phyloP scores from a whole-genome alignment of 805 yeast genomes.

The Saccharomycopsis fermentans region DNA sequence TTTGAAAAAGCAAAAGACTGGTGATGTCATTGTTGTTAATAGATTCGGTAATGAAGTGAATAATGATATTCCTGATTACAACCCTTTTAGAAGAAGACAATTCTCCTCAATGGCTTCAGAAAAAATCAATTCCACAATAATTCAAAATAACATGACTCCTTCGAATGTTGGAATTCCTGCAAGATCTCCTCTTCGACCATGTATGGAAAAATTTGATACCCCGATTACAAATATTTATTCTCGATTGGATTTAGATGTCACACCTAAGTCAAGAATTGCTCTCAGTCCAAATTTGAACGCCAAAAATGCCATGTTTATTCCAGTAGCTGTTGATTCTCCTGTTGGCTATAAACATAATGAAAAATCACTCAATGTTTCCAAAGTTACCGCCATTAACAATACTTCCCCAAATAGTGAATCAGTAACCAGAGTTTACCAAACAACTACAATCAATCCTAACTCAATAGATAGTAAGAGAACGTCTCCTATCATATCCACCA shows the following conservation, averaged over 20 bases:
- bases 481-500: neutral
- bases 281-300: neutral
- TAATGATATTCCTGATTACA: neutral
- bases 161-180: neutral
- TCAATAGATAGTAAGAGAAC: neutral
- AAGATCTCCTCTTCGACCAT: conserved; percentile 1
- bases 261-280: neutral
- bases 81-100: neutral
- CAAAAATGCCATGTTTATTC: neutral
- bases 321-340: neutral
- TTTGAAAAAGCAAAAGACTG: neutral
- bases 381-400: no score
- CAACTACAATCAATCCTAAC: neutral
- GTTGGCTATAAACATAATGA: neutral
- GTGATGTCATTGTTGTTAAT: neutral
- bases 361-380: no score
- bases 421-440: no score
- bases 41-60: neutral
- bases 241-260: neutral
- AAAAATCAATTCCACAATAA: neutral
- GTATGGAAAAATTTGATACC: neutral
- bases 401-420: no score
- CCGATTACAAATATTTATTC: neutral
- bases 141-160: neutral
- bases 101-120: neutral